Evolutionary conservation across 75 land plant genomes (phyloP).

Genomic region (Picea sitchensis): DNA sequence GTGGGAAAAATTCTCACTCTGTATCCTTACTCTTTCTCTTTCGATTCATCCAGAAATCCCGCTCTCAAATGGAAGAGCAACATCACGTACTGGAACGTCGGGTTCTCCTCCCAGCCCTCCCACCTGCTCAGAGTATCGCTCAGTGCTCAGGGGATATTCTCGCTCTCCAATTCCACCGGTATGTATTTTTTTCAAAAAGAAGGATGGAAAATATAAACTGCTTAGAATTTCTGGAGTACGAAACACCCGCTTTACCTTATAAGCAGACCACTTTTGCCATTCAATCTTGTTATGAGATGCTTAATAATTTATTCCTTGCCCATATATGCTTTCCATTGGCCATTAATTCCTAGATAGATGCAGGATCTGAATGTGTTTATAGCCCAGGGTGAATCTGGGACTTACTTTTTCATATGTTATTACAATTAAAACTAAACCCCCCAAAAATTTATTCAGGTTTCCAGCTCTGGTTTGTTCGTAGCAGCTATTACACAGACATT

Average conservation of each 20-base stretch:
- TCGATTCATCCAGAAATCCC: slow-evolving; percentile 20
- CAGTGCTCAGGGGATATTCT: not conserved
- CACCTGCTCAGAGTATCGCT: not conserved
- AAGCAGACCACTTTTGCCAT: too few species aligned
- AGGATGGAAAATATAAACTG: not conserved
- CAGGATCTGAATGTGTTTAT: not conserved
- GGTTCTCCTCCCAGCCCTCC: not conserved
- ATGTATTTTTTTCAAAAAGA: not conserved
- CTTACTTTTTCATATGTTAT: not conserved
- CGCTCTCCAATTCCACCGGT: not conserved
- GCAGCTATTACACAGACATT: too few species aligned
- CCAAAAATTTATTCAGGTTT: too few species aligned
- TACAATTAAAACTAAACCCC: slow-evolving; percentile 15
- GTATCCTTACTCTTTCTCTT: slow-evolving; percentile 33
- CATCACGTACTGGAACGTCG: slow-evolving; percentile 22
- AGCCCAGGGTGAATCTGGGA: not conserved
- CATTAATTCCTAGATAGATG: too few species aligned
- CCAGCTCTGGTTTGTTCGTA: too few species aligned
- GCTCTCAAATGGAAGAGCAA: slow-evolving; percentile 27
- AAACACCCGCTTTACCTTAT: too few species aligned
- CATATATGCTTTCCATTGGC: too few species aligned
- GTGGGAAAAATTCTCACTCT: slow-evolving; percentile 9
- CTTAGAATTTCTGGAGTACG: too few species aligned
- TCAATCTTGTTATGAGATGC: too few species aligned
- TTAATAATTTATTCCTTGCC: too few species aligned